Conservation (phyloP, 2,329 filamentous ascomycete species). For the Magnaporthiopsis rhizophila region DNA sequence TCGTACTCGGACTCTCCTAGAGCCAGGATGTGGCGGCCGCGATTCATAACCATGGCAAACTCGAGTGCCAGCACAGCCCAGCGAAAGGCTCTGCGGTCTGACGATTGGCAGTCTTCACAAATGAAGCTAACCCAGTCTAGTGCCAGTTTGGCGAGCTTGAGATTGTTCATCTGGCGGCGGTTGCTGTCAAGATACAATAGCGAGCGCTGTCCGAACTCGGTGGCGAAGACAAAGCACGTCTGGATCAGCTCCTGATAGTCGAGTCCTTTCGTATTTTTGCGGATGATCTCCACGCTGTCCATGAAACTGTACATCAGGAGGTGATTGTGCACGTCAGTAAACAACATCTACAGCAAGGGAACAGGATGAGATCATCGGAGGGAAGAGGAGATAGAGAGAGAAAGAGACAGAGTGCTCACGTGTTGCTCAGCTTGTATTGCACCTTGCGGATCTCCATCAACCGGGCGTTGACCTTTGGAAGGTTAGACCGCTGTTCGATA, state of each 20-base stretch:
- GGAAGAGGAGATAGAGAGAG: background rate
- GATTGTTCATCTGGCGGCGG: conserved; percentile 90
- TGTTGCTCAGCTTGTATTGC: conserved; percentile 91
- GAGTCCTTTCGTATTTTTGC: conserved; percentile 72
- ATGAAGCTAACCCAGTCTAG: conserved; percentile 98
- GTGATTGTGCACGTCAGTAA: background rate
- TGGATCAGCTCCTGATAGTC: conserved; percentile 95
- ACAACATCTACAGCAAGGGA: too few species aligned
- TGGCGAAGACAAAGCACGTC: conserved; percentile 97
- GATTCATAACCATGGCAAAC: conserved; percentile 95
- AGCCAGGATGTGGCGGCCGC: conserved; percentile 85
- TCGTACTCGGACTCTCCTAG: conserved; percentile 84
- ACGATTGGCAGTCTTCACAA: conserved; percentile 90
- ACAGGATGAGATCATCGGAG: too few species aligned
- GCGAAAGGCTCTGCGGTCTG: conserved; percentile 90
- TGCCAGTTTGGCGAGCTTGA: conserved; percentile 86
- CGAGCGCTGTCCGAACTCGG: conserved; percentile 93
- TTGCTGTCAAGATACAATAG: conserved; percentile 95
- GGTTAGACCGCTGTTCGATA: conserved; percentile 86
- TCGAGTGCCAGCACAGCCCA: conserved; percentile 95
- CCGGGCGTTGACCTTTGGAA: conserved; percentile 84
- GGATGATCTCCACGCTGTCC: conserved; percentile 93
- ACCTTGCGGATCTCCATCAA: conserved; percentile 93
- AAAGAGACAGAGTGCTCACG: conserved; percentile 22
- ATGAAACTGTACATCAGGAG: conserved; percentile 56